These are phyloP conservation scores for Acanthamoeba lugdunensis DNA, from an alignment of 208 protist genomes.

Conservation along the genomic window DNA sequence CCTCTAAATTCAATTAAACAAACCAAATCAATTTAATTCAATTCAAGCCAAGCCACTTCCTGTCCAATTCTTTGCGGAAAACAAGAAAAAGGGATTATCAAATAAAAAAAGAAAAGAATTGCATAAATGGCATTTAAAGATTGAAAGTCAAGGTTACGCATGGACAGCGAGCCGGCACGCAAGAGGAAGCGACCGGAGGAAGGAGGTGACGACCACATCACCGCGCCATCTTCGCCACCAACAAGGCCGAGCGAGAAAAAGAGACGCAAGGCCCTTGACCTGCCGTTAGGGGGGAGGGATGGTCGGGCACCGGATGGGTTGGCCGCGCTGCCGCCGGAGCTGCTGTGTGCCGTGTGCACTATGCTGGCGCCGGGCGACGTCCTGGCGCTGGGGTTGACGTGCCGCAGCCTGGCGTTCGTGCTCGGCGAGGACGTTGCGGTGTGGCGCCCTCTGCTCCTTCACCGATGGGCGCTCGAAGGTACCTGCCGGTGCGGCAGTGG, in stretches of 20 bases:
- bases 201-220: no score
- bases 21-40: not conserved
- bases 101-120: no score
- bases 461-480: not conserved
- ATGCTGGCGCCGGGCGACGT: not conserved
- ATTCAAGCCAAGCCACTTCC: not conserved
- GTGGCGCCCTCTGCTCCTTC: not conserved
- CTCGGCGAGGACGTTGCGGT: not conserved
- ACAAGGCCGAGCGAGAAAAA: no score
- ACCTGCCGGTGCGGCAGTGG: not conserved
- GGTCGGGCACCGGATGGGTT: not conserved
- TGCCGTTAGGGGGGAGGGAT: not conserved
- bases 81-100: no score
- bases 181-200: no score
- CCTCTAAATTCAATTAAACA: not conserved
- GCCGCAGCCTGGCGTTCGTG: not conserved
- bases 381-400: not conserved
- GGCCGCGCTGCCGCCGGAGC: not conserved
- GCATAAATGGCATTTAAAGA: no score
- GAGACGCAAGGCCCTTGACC: no score
- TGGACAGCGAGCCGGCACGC: no score
- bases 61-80: not conserved
- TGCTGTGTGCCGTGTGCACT: not conserved
- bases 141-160: no score
- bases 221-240: no score